Evolutionary conservation across 148 eudicot species (phyloP).

Genomic region (Rhododendron henanense): DNA sequence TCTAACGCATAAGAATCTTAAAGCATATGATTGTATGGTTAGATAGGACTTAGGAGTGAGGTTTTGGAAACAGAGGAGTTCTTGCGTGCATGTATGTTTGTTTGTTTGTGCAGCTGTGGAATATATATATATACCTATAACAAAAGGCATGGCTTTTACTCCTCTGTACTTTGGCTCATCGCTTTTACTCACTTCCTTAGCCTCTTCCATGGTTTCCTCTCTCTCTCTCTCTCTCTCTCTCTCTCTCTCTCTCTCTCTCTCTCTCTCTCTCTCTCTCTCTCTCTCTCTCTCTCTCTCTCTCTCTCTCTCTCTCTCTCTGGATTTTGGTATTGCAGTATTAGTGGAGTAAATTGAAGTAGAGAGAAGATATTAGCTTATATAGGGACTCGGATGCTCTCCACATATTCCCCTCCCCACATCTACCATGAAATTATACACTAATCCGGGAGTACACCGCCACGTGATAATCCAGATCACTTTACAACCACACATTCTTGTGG

Average conservation of each 20-base stretch:
- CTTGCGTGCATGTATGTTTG: not conserved
- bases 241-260: not conserved
- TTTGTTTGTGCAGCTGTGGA: not conserved
- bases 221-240: not conserved
- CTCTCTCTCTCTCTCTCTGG: not conserved
- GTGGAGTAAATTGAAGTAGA: not conserved
- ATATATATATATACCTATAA: not conserved
- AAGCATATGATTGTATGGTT: not conserved
- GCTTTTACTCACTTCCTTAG: not conserved
- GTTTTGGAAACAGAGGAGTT: not conserved
- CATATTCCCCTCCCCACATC: too few species aligned
- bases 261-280: not conserved
- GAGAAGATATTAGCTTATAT: not conserved
- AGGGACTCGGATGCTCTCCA: not conserved
- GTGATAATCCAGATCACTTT: too few species aligned
- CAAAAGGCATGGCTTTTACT: not conserved
- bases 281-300: not conserved
- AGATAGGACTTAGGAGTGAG: not conserved
- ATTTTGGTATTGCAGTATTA: not conserved
- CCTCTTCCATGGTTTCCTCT: not conserved
- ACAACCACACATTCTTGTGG: too few species aligned
- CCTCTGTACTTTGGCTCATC: conserved; percentile 5
- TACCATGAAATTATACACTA: too few species aligned
- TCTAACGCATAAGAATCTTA: not conserved
- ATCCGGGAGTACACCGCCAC: too few species aligned